Evolutionary conservation across 371 early-diverging fungal genomes (phyloP).

Genomic region (Mucor racemosus): DNA sequence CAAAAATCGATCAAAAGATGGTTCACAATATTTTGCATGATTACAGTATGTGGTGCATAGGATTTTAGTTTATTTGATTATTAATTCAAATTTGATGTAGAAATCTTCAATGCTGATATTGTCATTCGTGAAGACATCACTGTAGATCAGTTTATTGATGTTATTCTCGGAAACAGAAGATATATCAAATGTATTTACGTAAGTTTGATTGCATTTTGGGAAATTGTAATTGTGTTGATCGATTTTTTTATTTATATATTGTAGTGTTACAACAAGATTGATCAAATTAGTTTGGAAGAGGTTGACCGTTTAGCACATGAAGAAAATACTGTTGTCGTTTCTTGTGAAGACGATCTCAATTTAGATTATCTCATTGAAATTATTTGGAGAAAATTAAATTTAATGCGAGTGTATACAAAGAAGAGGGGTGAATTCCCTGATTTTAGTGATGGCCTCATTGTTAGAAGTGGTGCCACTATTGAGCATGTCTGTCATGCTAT

Average conservation of each 20-base stretch:
- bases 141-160: constrained; percentile 99
- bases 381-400: constrained; percentile 87
- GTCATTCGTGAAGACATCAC: constrained; percentile 96
- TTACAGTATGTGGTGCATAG: constrained; percentile 67
- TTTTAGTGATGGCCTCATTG: constrained; percentile 94
- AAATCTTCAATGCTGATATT: constrained; percentile 98
- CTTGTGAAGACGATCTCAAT: constrained; percentile 94
- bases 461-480: constrained; percentile 87
- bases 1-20: constrained; percentile 88
- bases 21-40: constrained; percentile 96
- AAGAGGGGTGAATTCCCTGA: constrained; percentile 95
- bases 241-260: constrained; percentile 2
- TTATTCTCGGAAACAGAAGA: constrained; percentile 96
- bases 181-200: constrained; percentile 97
- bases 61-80: no score
- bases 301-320: constrained; percentile 89
- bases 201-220: constrained; percentile 26
- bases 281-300: constrained; percentile 96
- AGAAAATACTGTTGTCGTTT: constrained; percentile 90
- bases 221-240: no score
- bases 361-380: constrained; percentile 90
- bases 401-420: constrained; percentile 98
- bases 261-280: constrained; percentile 97
- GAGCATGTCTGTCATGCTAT: constrained; percentile 97
- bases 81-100: constrained; percentile 28